Percentiles rank a stretch among this genome's conserved stretches.
These are phyloP conservation scores for Podospora conica DNA, from an alignment of 495 filamentous ascomycete genomes.

Conservation along the genomic window DNA sequence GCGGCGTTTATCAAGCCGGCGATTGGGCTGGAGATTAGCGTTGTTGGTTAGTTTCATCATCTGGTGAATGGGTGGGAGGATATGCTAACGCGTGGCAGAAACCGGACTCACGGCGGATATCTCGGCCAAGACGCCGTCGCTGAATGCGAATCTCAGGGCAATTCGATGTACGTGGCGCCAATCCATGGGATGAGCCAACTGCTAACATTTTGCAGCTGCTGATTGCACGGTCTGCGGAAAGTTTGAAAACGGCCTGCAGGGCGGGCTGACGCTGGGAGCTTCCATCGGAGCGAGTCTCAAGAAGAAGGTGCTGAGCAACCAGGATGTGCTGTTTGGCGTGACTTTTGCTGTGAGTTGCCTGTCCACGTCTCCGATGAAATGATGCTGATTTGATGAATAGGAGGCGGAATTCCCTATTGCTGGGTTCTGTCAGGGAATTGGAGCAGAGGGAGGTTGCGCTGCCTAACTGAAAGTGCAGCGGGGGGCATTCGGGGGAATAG, in stretches of 20 bases:
- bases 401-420: slow-evolving; percentile 5
- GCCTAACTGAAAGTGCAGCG: background rate
- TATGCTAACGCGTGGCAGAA: background rate
- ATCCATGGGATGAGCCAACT: background rate
- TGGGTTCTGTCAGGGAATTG: slow-evolving; percentile 12
- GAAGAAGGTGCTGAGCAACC: slow-evolving; percentile 7
- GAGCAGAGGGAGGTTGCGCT: slow-evolving; percentile 3
- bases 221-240: slow-evolving; percentile 15
- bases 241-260: slow-evolving; percentile 8
- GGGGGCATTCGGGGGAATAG: background rate
- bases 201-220: background rate
- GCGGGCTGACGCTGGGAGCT: slow-evolving; percentile 10
- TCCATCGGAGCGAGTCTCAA: slow-evolving; percentile 13
- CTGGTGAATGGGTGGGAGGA: background rate
- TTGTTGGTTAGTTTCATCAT: slow-evolving; percentile 8
- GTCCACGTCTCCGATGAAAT: background rate
- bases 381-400: background rate
- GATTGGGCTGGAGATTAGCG: slow-evolving; percentile 18
- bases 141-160: slow-evolving; percentile 10
- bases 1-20: slow-evolving; percentile 10
- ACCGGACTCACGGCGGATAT: slow-evolving; percentile 11
- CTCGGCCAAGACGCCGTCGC: slow-evolving; percentile 3
- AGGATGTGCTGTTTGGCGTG: slow-evolving; percentile 6
- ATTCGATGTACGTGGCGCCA: slow-evolving; percentile 7
- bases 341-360: slow-evolving; percentile 9